A percentile compares a stretch with the other conserved stretches of the same genome.
These are phyloP conservation scores for Marasmius sp. DNA, from an alignment of 1,284 basidiomycete species.

Conservation along the genomic window DNA sequence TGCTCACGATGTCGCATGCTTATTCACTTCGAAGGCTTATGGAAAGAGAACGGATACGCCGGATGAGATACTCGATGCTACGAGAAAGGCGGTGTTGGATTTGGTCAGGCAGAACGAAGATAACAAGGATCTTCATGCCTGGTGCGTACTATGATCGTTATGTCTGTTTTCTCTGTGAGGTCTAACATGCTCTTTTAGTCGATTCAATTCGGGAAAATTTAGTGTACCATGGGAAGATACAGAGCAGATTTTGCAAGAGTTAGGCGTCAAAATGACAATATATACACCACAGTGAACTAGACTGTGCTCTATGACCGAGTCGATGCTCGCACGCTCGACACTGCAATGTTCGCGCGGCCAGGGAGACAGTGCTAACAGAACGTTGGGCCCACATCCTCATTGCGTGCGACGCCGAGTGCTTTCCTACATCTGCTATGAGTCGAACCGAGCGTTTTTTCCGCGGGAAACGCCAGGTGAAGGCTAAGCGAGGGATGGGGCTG, in stretches of 20 bases:
- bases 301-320: not conserved
- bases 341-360: no score
- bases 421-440: no score
- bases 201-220: slow-evolving; percentile 42
- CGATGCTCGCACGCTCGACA: no score
- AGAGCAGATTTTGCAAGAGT: slow-evolving; percentile 29
- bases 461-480: no score
- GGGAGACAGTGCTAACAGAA: no score
- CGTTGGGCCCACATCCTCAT: no score
- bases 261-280: slow-evolving; percentile 28
- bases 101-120: slow-evolving; percentile 31
- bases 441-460: no score
- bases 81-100: slow-evolving; percentile 29
- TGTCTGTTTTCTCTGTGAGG: not conserved
- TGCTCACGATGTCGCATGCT: slow-evolving; percentile 33
- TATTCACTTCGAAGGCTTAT: slow-evolving; percentile 39
- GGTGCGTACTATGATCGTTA: slow-evolving; percentile 24
- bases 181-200: slow-evolving; percentile 20
- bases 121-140: slow-evolving; percentile 34
- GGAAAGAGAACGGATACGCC: slow-evolving; percentile 34
- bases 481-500: no score
- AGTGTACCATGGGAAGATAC: slow-evolving; percentile 38
- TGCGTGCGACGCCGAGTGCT: no score
- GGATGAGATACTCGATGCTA: slow-evolving; percentile 34
- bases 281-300: slow-evolving; percentile 2